Conservation (phyloP, 352 stramenopile genomes). For the Pythium sukuiense region DNA sequence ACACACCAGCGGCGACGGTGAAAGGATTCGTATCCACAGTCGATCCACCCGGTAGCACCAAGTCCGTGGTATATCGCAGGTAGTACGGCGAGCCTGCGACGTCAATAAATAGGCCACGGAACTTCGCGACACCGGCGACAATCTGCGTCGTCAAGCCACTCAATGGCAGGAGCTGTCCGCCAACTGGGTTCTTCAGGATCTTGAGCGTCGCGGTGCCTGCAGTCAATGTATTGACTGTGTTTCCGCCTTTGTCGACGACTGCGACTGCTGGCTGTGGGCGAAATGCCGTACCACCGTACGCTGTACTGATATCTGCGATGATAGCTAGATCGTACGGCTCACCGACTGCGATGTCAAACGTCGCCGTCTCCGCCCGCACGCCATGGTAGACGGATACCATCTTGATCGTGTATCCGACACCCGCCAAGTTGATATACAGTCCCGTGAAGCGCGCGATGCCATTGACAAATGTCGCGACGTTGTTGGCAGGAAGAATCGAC, state of each 20-base stretch:
- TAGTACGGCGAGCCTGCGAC: conserved; percentile 77
- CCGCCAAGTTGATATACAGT: conserved; percentile 69
- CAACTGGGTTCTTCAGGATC: conserved; percentile 65
- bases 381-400: conserved; percentile 68
- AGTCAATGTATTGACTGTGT: conserved; percentile 48
- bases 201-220: conserved; percentile 57
- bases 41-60: conserved; percentile 48
- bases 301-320: conserved; percentile 72
- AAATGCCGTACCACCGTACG: conserved; percentile 75
- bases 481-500: conserved; percentile 43
- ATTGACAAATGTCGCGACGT: conserved; percentile 67
- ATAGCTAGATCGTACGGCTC: conserved; percentile 60
- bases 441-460: conserved; percentile 72
- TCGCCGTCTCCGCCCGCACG: conserved; percentile 62
- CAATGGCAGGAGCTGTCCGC: conserved; percentile 51
- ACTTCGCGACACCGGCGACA: conserved; percentile 53
- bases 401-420: conserved; percentile 64
- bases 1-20: conserved; percentile 62
- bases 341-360: conserved; percentile 75
- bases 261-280: conserved; percentile 68
- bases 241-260: conserved; percentile 81
- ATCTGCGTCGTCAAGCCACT: conserved; percentile 53
- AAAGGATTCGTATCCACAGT: conserved; percentile 75
- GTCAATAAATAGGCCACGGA: conserved; percentile 69
- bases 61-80: conserved; percentile 65